Evolutionary conservation across 306 rosid species (phyloP).

Genomic region (Corylus heterophylla): DNA sequence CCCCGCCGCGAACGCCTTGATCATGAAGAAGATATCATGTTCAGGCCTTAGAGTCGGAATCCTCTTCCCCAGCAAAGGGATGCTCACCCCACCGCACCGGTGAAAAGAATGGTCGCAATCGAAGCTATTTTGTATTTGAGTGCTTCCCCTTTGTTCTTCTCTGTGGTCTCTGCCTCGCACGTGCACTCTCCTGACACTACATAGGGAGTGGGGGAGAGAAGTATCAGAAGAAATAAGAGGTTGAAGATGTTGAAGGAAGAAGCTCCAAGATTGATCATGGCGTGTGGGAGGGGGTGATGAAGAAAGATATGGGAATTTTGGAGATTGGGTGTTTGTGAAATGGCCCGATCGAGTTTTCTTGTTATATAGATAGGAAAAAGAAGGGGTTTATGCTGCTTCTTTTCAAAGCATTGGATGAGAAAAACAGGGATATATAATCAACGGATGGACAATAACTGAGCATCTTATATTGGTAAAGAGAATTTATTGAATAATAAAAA

Average conservation of each 20-base stretch:
- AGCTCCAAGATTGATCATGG: slow-evolving; percentile 11
- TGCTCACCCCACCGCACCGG: slow-evolving; percentile 64
- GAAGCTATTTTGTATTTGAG: slow-evolving; percentile 59
- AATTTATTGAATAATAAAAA: neutral
- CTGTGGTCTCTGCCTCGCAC: neutral
- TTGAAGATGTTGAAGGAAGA: slow-evolving; percentile 29
- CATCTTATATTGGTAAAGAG: neutral
- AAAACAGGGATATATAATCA: neutral
- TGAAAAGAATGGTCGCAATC: slow-evolving; percentile 56
- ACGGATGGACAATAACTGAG: neutral
- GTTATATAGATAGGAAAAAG: slow-evolving; percentile 12
- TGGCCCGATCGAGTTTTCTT: neutral
- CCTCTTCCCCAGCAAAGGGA: slow-evolving; percentile 58
- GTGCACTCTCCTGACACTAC: slow-evolving; percentile 11
- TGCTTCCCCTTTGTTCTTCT: slow-evolving; percentile 23
- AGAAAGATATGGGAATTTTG: no score
- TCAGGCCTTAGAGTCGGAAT: slow-evolving; percentile 51
- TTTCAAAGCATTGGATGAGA: neutral
- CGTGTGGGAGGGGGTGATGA: slow-evolving; percentile 5
- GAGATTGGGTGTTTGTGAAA: slow-evolving; percentile 1
- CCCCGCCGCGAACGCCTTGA: slow-evolving; percentile 79
- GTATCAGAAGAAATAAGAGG: slow-evolving; percentile 3
- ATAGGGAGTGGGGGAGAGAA: slow-evolving; percentile 28
- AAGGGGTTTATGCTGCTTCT: neutral
- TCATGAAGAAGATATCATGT: slow-evolving; percentile 56